Evolutionary conservation across 106 monocot species (phyloP).

Genomic region (Platanthera zijinensis): DNA sequence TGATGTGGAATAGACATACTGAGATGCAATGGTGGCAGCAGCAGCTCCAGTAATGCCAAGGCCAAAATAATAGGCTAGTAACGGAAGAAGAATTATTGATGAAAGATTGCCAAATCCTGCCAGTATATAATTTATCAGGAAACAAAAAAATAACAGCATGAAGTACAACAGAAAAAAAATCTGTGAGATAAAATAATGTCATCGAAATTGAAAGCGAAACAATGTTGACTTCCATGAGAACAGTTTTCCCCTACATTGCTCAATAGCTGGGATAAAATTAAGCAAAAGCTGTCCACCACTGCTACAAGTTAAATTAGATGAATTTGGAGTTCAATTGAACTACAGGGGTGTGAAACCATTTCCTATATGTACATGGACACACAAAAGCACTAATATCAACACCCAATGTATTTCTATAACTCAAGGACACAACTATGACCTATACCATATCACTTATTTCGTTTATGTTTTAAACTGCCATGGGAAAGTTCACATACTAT

Average conservation of each 20-base stretch:
- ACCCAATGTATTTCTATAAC: too few relatives aligned
- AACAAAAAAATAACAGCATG: slow-evolving; percentile 1
- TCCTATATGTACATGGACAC: too few relatives aligned
- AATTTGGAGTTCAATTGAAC: too few relatives aligned
- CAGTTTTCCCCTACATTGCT: background rate
- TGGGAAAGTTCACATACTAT: too few relatives aligned
- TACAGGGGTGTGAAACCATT: too few relatives aligned
- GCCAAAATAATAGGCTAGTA: slow-evolving; percentile 59
- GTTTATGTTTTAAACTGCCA: too few relatives aligned
- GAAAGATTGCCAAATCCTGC: slow-evolving; percentile 88
- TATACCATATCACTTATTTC: too few relatives aligned
- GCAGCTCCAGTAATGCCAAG: slow-evolving; percentile 95
- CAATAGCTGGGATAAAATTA: too few relatives aligned
- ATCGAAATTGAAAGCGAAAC: background rate
- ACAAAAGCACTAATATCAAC: too few relatives aligned
- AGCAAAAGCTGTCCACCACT: too few relatives aligned
- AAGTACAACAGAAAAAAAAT: background rate
- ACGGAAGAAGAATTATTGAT: slow-evolving; percentile 62
- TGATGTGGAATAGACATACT: slow-evolving; percentile 41
- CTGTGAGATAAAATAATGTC: background rate
- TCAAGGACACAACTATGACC: too few relatives aligned
- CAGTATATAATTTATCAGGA: slow-evolving; percentile 4
- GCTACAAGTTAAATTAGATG: too few relatives aligned
- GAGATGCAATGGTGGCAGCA: slow-evolving; percentile 80
- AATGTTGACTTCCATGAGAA: background rate